Evolutionary conservation across 139 green algal genomes (phyloP), one percentile per base, ranked within the genome.

Genomic region (Closterium sp.): DNA sequence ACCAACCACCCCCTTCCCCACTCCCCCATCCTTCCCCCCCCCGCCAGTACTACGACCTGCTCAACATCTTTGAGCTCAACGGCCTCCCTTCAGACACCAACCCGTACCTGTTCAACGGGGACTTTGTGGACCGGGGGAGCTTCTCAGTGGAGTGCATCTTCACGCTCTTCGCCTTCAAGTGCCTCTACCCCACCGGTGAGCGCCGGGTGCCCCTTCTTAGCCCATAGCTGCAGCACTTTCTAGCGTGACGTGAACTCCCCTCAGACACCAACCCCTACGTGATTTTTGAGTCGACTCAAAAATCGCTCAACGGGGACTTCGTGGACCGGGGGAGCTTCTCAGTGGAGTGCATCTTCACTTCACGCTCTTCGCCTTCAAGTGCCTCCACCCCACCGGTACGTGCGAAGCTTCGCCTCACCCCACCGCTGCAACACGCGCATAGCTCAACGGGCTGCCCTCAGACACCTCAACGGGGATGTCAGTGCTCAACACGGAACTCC

Each of bases 231-330:
- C 94, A 98, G 33, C 97, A 98, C 95, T 99, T 99, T 84, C 99
- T 97, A 87, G 94, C 98, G 35, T 91, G 99, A 33, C 98, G 99
- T 92, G 98, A 98, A 1, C 34, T 95, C 55, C 98, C 98, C 28
- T 96, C 92, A 5, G 31, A 95, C 21, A 93, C 95, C n/a, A 99
- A 99, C 94, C 98, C 97, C 9, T 99, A 99, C 96, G 92, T n/a
- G n/a, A n/a, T n/a, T n/a, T n/a, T n/a, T n/a, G n/a, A n/a, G n/a
- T n/a, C n/a, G n/a, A n/a, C n/a, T n/a, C n/a, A n/a, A n/a, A n/a
- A n/a, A n/a, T n/a, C 99, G 2, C 99, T 99, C 95, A 99, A 99
- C 86, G 98, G 98, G 38, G 97, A 99, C 95, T 99, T 99, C 95
- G 98, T 99, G 85, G 98, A 99, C 94, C 96, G 98, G 36, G 98